Conservation (phyloP, 2,329 filamentous ascomycete species). For the Fusarium denticulatum region DNA sequence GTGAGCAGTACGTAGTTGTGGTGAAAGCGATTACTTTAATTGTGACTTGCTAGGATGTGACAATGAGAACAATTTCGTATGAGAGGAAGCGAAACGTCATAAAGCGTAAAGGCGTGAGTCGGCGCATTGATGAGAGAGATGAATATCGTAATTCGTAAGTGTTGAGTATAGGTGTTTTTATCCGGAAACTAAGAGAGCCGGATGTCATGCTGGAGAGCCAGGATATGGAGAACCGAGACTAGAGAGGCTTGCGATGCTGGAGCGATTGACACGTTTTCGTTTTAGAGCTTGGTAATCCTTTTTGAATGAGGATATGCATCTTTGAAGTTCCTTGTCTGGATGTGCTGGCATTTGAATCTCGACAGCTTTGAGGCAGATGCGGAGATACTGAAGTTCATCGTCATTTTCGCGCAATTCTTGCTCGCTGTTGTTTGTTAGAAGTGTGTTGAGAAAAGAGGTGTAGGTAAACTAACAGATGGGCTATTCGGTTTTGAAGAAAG, state of each 20-base stretch:
- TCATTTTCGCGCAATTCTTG: conserved; percentile 66
- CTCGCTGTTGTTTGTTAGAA: conserved; percentile 54
- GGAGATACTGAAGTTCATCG: conserved; percentile 68
- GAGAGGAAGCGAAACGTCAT: conserved; percentile 23
- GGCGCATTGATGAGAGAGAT: conserved; percentile 21
- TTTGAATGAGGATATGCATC: conserved; percentile 70
- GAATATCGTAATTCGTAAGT: conserved; percentile 36
- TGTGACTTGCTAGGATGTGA: conserved; percentile 2
- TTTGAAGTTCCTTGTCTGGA: conserved; percentile 65
- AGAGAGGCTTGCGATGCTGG: conserved; percentile 43
- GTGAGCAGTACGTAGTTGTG: conserved; percentile 7
- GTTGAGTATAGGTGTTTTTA: conserved; percentile 23
- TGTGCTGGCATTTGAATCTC: conserved; percentile 66
- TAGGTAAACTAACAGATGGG: conserved; percentile 60
- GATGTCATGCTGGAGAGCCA: conserved; percentile 38
- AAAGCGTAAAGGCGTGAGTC: conserved; percentile 29
- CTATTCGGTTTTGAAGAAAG: conserved; percentile 67
- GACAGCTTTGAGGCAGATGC: conserved; percentile 70
- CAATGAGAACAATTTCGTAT: conserved; percentile 4
- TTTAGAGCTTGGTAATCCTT: conserved; percentile 64
- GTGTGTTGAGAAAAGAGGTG: too few species aligned
- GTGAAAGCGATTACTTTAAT: neutral
- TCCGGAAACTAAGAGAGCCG: neutral
- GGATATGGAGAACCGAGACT: conserved; percentile 43
- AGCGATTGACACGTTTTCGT: conserved; percentile 53